Evolutionary conservation across 768 basidiomycete species (phyloP).

Genomic region (Lactarius tabidus): DNA sequence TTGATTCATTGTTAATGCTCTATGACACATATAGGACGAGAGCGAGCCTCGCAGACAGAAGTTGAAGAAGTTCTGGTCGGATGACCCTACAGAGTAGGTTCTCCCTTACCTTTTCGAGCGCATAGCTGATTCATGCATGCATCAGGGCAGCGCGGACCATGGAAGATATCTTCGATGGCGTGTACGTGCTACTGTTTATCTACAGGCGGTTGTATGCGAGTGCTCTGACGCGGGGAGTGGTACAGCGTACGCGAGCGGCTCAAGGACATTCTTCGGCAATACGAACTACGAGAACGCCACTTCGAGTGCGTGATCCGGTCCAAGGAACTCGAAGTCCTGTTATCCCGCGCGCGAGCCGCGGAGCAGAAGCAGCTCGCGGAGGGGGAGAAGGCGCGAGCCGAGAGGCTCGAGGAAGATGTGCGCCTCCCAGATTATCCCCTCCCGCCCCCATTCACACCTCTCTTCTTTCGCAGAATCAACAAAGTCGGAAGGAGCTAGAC

Average conservation of each 20-base stretch:
- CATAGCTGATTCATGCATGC: neutral
- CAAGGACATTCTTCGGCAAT: conserved; percentile 83
- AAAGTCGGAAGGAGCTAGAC: conserved; percentile 72
- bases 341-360: conserved; percentile 82
- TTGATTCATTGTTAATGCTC: neutral
- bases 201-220: neutral
- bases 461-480: conserved; percentile 46
- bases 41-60: conserved; percentile 47
- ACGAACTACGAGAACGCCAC: conserved; percentile 86
- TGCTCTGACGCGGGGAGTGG: neutral
- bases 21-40: conserved; percentile 48
- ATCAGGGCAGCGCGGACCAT: conserved; percentile 66
- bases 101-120: neutral
- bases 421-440: conserved; percentile 28
- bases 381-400: conserved; percentile 62
- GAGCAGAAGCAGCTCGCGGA: conserved; percentile 84
- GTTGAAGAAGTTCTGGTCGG: conserved; percentile 78
- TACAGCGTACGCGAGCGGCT: conserved; percentile 76
- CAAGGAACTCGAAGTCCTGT: conserved; percentile 83
- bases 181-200: conserved; percentile 54
- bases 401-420: conserved; percentile 74
- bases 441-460: conserved; percentile 5
- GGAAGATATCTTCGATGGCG: conserved; percentile 80
- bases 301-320: conserved; percentile 91
- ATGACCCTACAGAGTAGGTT: conserved; percentile 68